A percentile compares a stretch with the other conserved stretches of the same genome.
These are phyloP conservation scores for Phaeoacremonium minimum DNA, from an alignment of 2,329 filamentous ascomycete species.

Conservation along the genomic window DNA sequence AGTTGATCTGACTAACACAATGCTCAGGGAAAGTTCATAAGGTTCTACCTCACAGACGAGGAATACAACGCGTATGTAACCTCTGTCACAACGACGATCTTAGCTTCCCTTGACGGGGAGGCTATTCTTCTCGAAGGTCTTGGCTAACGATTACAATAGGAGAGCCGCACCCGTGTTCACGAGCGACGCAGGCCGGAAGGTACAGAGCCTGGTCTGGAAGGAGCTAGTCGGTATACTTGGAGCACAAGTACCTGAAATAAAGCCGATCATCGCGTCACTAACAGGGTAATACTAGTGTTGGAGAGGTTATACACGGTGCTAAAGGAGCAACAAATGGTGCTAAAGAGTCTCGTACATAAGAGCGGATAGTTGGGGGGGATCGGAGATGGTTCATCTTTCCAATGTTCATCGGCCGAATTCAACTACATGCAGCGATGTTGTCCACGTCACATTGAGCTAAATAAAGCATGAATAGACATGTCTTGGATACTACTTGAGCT, in stretches of 20 bases:
- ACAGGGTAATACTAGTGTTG: too few relatives aligned
- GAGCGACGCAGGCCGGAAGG: constrained; percentile 2
- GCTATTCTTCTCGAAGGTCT: neutral
- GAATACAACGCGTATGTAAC: constrained; percentile 4
- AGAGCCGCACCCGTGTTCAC: constrained; percentile 1
- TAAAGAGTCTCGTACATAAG: neutral
- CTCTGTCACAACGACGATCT: neutral
- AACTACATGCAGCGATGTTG: too few relatives aligned
- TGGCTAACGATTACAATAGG: constrained; percentile 2
- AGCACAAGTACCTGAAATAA: constrained; percentile 1
- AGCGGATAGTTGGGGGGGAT: too few relatives aligned
- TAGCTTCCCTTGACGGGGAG: neutral
- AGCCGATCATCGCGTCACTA: too few relatives aligned
- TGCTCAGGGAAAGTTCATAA: constrained; percentile 7
- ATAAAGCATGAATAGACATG: too few relatives aligned
- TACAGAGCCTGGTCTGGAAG: constrained; percentile 7
- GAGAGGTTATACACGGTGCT: too few relatives aligned
- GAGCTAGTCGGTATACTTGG: constrained; percentile 4
- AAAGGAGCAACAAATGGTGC: too few relatives aligned
- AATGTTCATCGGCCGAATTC: too few relatives aligned
- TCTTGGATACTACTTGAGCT: too few relatives aligned
- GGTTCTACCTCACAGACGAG: constrained; percentile 4
- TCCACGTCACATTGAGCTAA: too few relatives aligned
- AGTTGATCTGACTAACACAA: too few relatives aligned
- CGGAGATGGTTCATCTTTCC: too few relatives aligned